A percentile compares a stretch with the other conserved stretches of the same genome.
phyloP scores from a whole-genome alignment of 2,329 filamentous ascomycete genomes.

The Ilyonectria mors-panacis region DNA sequence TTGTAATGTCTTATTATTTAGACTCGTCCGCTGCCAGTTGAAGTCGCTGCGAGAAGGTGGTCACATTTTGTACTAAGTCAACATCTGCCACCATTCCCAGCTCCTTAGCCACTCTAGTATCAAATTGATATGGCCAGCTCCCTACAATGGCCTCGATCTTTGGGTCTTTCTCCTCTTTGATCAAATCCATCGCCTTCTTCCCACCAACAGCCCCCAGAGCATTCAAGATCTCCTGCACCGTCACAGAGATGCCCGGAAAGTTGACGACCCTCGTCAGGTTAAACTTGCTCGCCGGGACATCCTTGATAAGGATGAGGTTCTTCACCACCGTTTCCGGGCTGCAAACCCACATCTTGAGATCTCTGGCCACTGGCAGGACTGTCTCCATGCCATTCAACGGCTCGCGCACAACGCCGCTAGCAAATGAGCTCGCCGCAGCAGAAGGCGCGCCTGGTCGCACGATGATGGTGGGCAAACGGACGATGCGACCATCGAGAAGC shows the following conservation, averaged over 20 bases:
- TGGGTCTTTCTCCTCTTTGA: constrained; percentile 63
- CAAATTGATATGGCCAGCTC: constrained; percentile 66
- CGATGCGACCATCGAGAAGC: constrained; percentile 69
- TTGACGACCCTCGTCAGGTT: constrained; percentile 61
- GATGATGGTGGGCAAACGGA: constrained; percentile 73
- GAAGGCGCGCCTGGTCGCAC: constrained; percentile 73
- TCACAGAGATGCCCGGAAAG: constrained; percentile 66
- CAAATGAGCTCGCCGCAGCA: constrained; percentile 71
- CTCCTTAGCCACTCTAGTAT: constrained; percentile 64
- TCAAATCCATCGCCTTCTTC: constrained; percentile 56
- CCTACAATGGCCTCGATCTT: constrained; percentile 65
- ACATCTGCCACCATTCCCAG: constrained; percentile 67
- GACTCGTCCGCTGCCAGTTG: background rate
- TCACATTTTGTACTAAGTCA: constrained; percentile 46
- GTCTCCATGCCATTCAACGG: constrained; percentile 61
- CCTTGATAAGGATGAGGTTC: constrained; percentile 62
- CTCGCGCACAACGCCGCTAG: constrained; percentile 73
- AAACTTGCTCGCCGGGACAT: constrained; percentile 57
- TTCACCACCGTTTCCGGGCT: constrained; percentile 63
- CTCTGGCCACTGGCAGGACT: constrained; percentile 60
- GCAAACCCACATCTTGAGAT: constrained; percentile 66
- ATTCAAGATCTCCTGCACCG: constrained; percentile 65
- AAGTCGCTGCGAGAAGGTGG: constrained; percentile 29
- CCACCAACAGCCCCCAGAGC: constrained; percentile 65
- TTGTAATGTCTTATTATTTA: background rate